Percentiles rank a stretch among this genome's conserved stretches.
Evolutionary conservation across 352 stramenopile genomes (phyloP).

Genomic region (Phytopythium kandeliae): DNA sequence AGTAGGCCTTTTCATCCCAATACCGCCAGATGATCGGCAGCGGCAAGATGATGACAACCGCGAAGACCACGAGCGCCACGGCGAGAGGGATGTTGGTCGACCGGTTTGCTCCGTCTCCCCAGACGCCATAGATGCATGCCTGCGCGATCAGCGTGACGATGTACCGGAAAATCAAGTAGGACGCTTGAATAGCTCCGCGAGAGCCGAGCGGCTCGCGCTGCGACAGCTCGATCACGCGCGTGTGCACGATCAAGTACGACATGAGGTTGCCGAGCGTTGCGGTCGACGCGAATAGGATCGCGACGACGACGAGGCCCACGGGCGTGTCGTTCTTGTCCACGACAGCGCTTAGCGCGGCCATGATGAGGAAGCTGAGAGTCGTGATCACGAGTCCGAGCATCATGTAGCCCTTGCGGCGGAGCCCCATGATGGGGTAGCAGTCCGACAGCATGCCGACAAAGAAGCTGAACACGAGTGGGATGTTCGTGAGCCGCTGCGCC

Average conservation of each 20-base stretch:
- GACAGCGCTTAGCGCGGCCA: slow-evolving; percentile 22
- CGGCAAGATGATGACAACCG: slow-evolving; percentile 19
- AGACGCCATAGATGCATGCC: slow-evolving; percentile 11
- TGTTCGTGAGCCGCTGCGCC: slow-evolving; percentile 26
- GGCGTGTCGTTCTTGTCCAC: slow-evolving; percentile 9
- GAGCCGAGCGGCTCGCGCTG: slow-evolving; percentile 30
- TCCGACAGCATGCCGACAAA: slow-evolving; percentile 74
- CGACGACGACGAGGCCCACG: slow-evolving; percentile 9
- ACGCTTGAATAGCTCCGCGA: slow-evolving; percentile 27
- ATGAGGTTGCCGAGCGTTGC: slow-evolving; percentile 24
- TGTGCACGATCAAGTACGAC: slow-evolving; percentile 31
- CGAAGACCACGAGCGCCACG: slow-evolving; percentile 21
- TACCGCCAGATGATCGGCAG: slow-evolving; percentile 27
- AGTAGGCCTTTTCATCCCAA: slow-evolving; percentile 44
- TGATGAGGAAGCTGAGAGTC: slow-evolving; percentile 19
- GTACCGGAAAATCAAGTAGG: slow-evolving; percentile 32
- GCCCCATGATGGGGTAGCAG: slow-evolving; percentile 72
- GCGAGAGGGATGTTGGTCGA: slow-evolving; percentile 9
- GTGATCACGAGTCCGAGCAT: slow-evolving; percentile 39
- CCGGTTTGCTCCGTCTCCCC: slow-evolving; percentile 8
- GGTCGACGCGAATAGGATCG: slow-evolving; percentile 19
- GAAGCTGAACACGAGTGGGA: slow-evolving; percentile 75
- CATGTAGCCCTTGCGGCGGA: slow-evolving; percentile 75
- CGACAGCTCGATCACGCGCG: slow-evolving; percentile 34
- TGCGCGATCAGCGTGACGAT: slow-evolving; percentile 17